phyloP scores from a whole-genome alignment of 2,329 filamentous ascomycete species.

The Colletotrichum aenigma region DNA sequence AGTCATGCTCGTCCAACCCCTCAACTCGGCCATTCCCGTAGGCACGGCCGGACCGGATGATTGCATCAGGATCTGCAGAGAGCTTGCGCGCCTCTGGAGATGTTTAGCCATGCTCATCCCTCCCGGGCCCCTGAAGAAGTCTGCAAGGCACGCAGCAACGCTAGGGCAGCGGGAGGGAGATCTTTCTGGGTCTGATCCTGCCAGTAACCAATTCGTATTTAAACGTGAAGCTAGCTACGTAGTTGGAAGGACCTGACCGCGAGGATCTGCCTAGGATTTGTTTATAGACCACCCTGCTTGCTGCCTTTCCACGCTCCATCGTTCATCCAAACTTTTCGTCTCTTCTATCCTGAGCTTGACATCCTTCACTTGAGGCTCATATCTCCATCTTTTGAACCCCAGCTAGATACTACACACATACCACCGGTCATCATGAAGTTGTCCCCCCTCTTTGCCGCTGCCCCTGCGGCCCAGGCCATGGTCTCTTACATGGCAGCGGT shows the following conservation, averaged over 20 bases:
- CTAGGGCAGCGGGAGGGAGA: neutral
- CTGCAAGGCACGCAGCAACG: neutral
- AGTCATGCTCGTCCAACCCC: neutral
- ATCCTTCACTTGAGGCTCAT: neutral
- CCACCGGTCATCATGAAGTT: slow-evolving; percentile 16
- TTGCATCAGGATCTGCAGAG: slow-evolving; percentile 22
- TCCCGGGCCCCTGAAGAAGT: neutral
- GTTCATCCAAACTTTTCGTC: neutral
- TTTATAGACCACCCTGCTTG: neutral
- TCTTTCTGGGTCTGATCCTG: neutral
- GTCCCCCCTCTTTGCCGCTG: slow-evolving; percentile 17
- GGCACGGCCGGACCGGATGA: neutral
- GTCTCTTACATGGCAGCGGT: slow-evolving; percentile 23
- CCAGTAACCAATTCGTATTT: neutral
- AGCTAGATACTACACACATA: neutral
- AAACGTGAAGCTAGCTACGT: neutral
- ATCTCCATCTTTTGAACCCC: neutral
- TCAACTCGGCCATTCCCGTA: neutral
- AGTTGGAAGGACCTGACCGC: neutral
- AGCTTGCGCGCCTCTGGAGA: slow-evolving; percentile 2
- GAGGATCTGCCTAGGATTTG: neutral
- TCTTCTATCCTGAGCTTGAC: neutral
- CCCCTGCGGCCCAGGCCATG: slow-evolving; percentile 18
- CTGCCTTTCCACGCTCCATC: neutral
- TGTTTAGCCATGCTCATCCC: neutral